phyloP scores from a whole-genome alignment of 2,329 filamentous ascomycete genomes.

The Helotiales sp. region DNA sequence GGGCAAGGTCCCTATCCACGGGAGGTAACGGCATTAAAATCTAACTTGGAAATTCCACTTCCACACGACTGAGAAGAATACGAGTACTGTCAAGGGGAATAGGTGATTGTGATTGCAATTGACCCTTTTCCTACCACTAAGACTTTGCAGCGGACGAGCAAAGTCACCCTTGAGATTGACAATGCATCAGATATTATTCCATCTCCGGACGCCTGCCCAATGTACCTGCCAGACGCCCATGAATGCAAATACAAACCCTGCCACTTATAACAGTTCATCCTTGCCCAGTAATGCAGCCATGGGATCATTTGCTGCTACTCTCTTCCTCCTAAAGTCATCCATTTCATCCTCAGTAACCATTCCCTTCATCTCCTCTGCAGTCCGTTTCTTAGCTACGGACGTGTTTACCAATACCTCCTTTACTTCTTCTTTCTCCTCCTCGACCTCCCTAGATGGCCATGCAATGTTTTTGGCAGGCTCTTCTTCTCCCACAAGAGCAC shows the following conservation, averaged over 20 bases:
- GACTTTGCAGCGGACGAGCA: too few relatives aligned
- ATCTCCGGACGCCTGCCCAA: slow-evolving; percentile 1
- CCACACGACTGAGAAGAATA: too few relatives aligned
- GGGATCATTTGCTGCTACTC: slow-evolving; percentile 74
- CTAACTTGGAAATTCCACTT: too few relatives aligned
- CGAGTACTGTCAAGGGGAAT: too few relatives aligned
- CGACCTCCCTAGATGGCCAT: slow-evolving; percentile 15
- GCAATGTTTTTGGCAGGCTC: slow-evolving; percentile 32
- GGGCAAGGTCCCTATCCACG: too few relatives aligned
- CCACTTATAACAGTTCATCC: slow-evolving; percentile 59
- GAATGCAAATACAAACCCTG: slow-evolving; percentile 3
- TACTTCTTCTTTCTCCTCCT: slow-evolving; percentile 37
- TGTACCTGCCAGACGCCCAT: slow-evolving; percentile 18
- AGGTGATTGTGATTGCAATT: too few relatives aligned
- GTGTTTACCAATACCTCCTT: slow-evolving; percentile 25
- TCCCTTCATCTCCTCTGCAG: slow-evolving; percentile 74
- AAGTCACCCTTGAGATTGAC: background rate
- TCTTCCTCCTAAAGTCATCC: slow-evolving; percentile 79
- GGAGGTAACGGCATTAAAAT: too few relatives aligned
- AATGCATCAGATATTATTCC: background rate
- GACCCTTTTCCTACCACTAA: too few relatives aligned
- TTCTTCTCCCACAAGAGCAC: slow-evolving; percentile 37
- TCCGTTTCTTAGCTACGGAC: slow-evolving; percentile 63
- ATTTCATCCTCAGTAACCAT: slow-evolving; percentile 81
- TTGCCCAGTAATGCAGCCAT: slow-evolving; percentile 81